A percentile compares a stretch with the other conserved stretches of the same genome.
Conservation (phyloP, 306 rosid species). For the Arachis hypogaea region DNA sequence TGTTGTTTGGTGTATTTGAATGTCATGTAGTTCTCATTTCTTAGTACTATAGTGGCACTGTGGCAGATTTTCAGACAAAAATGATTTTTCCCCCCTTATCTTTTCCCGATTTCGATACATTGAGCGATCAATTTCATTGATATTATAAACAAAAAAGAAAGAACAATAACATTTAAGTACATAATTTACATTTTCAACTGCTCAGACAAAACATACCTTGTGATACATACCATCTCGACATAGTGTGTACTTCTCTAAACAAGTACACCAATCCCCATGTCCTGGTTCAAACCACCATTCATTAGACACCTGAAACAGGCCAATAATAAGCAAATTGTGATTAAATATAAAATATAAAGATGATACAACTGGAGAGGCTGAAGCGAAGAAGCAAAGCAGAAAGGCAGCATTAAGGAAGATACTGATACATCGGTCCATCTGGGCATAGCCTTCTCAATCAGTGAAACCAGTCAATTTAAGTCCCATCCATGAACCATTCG, state of each 20-base stretch:
- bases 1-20: not conserved
- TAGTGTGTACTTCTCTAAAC: slow-evolving; percentile 82
- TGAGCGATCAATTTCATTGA: not conserved
- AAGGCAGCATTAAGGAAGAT: slow-evolving; percentile 7
- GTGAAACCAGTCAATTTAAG: slow-evolving; percentile 16
- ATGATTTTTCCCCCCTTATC: too few relatives aligned
- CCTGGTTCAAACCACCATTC: slow-evolving; percentile 99
- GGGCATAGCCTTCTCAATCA: slow-evolving; percentile 26
- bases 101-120: not conserved
- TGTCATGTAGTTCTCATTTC: not conserved
- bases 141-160: slow-evolving; percentile 24
- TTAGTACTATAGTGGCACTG: too few relatives aligned
- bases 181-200: slow-evolving; percentile 23
- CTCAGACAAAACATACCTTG: slow-evolving; percentile 64
- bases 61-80: not conserved
- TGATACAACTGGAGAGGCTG: slow-evolving; percentile 12
- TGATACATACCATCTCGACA: slow-evolving; percentile 97
- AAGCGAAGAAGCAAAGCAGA: slow-evolving; percentile 9
- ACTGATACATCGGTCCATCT: slow-evolving; percentile 24
- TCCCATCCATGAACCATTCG: slow-evolving; percentile 14
- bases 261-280: slow-evolving; percentile 95
- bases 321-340: slow-evolving; percentile 24
- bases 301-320: slow-evolving; percentile 71
- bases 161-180: not conserved
- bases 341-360: slow-evolving; percentile 20